Base-by-base conservation (phyloP, 2,329 filamentous ascomycete species). In the Botrytis fabae region DNA sequence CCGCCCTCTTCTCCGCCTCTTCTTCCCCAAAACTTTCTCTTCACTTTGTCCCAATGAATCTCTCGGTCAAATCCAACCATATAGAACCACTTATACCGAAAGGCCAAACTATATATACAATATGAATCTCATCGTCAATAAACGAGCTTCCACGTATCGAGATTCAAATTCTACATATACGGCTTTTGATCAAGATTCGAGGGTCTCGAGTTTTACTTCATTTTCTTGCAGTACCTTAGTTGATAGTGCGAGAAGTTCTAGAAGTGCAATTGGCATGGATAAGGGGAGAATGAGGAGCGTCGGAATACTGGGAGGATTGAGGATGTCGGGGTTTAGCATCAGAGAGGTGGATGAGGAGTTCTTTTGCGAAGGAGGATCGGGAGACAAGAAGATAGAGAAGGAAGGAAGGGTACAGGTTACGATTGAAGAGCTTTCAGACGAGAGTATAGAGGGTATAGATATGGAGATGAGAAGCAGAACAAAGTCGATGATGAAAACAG, bases 1-100 rank as follows among this genome's bases (percentile, higher is more conserved):
- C 9, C 83, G 84, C 0, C 86, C 85, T 0, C 80, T 87, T 69
- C 76, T 81, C 76, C 74, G 73, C 12, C 75, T 74, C 10, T 80
- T 78, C 75, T 77, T 75, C 60, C 62, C 69, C 7, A 46, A 18
- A 25, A 9, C 28, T 3, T 66, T 66, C 46, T 35, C 44, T 28
- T 38, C 44, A 10, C 28, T 51, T 66, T 51, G 2, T 32, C 63
- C 42, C 18, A 42, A 38, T 48, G 42, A n/a, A 32, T 38, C 40
- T 35, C 7, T 12, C 14, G 44, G 48, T 18, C 44, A 66, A n/a
- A 46, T 51, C 4, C n/a, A 51, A 5, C 38, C 61, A 6, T 44
- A 32, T 22, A 64, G 42, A 35, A 46, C 40, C 20, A 35, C 62
- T 12, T 64, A 64, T 35, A 46, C 62, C 25, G 35, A 68, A 20